phyloP scores from a whole-genome alignment of 2,329 filamentous ascomycete species.

The Fusarium pseudocircinatum region DNA sequence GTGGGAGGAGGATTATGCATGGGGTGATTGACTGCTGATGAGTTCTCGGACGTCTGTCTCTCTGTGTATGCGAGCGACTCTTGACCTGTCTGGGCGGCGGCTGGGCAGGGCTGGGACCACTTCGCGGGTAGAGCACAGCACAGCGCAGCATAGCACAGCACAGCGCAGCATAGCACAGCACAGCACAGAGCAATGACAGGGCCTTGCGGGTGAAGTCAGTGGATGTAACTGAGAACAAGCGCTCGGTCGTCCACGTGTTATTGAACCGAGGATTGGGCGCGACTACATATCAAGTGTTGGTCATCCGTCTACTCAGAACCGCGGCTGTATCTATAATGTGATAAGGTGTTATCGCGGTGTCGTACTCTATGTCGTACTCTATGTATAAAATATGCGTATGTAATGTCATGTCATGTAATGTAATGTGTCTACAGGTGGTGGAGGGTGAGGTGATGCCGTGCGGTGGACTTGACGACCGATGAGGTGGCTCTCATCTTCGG shows the following conservation, averaged over 20 bases:
- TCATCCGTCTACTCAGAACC: constrained; percentile 9
- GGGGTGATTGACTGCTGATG: constrained; percentile 29
- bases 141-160: neutral
- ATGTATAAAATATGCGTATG: constrained; percentile 9
- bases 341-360: constrained; percentile 16
- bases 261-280: constrained; percentile 42
- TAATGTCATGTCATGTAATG: neutral
- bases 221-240: constrained; percentile 30
- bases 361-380: constrained; percentile 18
- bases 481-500: constrained; percentile 13
- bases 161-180: neutral
- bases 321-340: constrained; percentile 23
- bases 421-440: neutral
- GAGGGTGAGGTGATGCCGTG: constrained; percentile 6
- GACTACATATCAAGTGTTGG: constrained; percentile 36
- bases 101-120: constrained; percentile 26
- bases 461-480: constrained; percentile 15
- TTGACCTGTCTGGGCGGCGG: constrained; percentile 17
- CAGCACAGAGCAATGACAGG: constrained; percentile 7
- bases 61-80: neutral
- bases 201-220: neutral
- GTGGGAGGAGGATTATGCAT: constrained; percentile 27
- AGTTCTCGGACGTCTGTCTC: constrained; percentile 11
- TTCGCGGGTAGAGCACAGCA: neutral
- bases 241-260: constrained; percentile 44